Conservation (phyloP, 176 grass and related monocot genomes). For the Poa annua region DNA sequence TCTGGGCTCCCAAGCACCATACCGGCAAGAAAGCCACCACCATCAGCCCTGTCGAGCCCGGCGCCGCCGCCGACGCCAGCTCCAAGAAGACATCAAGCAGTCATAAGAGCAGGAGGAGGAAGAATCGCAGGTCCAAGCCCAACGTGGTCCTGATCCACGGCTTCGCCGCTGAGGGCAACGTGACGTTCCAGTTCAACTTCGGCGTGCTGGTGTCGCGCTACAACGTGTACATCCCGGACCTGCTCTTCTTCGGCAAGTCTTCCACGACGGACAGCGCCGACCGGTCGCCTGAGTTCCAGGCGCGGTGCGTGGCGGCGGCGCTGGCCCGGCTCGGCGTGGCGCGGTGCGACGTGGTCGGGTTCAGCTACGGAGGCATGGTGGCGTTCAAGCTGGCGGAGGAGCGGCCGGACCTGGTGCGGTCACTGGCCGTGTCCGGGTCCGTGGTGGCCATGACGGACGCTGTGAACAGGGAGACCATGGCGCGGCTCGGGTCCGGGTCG, state of each 20-base stretch:
- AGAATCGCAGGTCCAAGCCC: slow-evolving; percentile 49
- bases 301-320: slow-evolving; percentile 61
- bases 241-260: slow-evolving; percentile 83
- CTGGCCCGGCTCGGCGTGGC: slow-evolving; percentile 65
- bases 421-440: slow-evolving; percentile 75
- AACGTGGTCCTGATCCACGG: slow-evolving; percentile 83
- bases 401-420: slow-evolving; percentile 67
- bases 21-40: slow-evolving; percentile 53
- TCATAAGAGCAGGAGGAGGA: neutral
- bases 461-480: slow-evolving; percentile 64
- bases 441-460: slow-evolving; percentile 90
- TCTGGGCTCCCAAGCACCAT: slow-evolving; percentile 86
- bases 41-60: slow-evolving; percentile 31
- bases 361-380: slow-evolving; percentile 98
- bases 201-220: slow-evolving; percentile 73
- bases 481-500: slow-evolving; percentile 53
- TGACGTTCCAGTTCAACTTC: slow-evolving; percentile 98
- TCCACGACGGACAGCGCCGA: slow-evolving; percentile 50
- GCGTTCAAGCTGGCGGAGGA: slow-evolving; percentile 92
- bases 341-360: slow-evolving; percentile 80
- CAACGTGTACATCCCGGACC: slow-evolving; percentile 90
- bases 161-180: slow-evolving; percentile 85
- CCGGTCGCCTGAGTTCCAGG: slow-evolving; percentile 86
- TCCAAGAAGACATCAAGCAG: neutral
- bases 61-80: neutral